Percentiles rank a stretch among this genome's conserved stretches.
These are phyloP conservation scores for Komagataella kurtzmanii DNA, from an alignment of 805 yeast species.

Conservation along the genomic window DNA sequence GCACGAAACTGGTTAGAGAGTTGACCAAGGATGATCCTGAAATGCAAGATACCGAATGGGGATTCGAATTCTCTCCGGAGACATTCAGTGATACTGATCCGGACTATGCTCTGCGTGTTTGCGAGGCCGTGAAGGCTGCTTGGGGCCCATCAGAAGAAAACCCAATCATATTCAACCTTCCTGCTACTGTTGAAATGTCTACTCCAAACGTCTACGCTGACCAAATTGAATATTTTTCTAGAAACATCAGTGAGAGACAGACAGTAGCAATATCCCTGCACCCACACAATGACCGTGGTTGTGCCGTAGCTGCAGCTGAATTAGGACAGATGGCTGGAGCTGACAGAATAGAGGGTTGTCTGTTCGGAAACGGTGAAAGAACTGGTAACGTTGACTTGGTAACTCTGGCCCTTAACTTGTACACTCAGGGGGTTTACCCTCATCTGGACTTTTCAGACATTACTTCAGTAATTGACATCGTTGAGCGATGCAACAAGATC, in stretches of 20 bases:
- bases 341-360: conserved; percentile 75
- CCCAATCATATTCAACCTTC: conserved; percentile 68
- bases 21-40: conserved; percentile 65
- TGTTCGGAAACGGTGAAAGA: conserved; percentile 76
- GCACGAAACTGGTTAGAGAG: conserved; percentile 52
- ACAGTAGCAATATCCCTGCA: conserved; percentile 59
- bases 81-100: conserved; percentile 64
- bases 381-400: conserved; percentile 75
- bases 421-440: conserved; percentile 67
- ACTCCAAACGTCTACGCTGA: conserved; percentile 70
- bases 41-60: conserved; percentile 52
- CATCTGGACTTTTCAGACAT: conserved; percentile 59
- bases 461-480: conserved; percentile 50
- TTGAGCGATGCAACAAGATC: conserved; percentile 67
- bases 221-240: conserved; percentile 64
- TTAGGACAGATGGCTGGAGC: conserved; percentile 73
- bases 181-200: conserved; percentile 73
- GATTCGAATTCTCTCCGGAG: conserved; percentile 69
- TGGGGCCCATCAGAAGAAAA: conserved; percentile 70
- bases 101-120: conserved; percentile 61
- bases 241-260: conserved; percentile 57
- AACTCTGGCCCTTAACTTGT: conserved; percentile 64
- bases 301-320: conserved; percentile 77
- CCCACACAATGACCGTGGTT: conserved; percentile 72
- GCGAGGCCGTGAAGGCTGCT: conserved; percentile 67